Base-by-base conservation (phyloP, 306 rosid species). In the Vigna angularis region DNA sequence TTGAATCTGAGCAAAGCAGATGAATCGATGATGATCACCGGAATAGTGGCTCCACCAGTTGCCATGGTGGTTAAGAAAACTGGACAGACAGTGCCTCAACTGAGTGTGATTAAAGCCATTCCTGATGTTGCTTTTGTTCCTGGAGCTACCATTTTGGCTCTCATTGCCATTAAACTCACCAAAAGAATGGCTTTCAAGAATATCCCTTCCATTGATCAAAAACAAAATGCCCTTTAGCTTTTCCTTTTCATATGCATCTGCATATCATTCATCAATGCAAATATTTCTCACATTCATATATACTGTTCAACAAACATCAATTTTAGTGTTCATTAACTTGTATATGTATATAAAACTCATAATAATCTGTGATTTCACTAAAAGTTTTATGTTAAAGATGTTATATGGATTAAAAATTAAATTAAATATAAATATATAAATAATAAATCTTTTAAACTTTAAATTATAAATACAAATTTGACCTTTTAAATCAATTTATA, bases 111-210 rank as follows among this genome's bases (percentile, higher is more conserved):
- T 45, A 90, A 86, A 80, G 63, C 72, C 81, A 69, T 89, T 36
- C 93, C 93, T 14, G 93, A 89, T 42, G 87, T 83, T 63, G 9
- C 85, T 7, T 87, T 92, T 66, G 92, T 89, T 34, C 96, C 96
- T 12, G 20, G 87, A 0, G 83, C 76, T 6, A 90, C 96, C 0
- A 73, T 87, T 17, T 14, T 82, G 36, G 85, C 88, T 62, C 88
- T 92, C 71, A 62, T 86, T 40, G 79, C 76, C 63, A 86, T 78
- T 5, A 90, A 85, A 80, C 9, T 87, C 61, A 76, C 85, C 62
- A 86, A 65, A 69, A 92, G 82, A 73, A 13, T 87, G 76, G 57
- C 87, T 47, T 61, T 72, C 84, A 70, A 58, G 36, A 53, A 75
- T 10, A 40, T 26, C 8, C 24, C 69, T 14, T 55, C 61, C 61